Conservation (phyloP, 345 rosid genomes). For the Salix suchowensis region DNA sequence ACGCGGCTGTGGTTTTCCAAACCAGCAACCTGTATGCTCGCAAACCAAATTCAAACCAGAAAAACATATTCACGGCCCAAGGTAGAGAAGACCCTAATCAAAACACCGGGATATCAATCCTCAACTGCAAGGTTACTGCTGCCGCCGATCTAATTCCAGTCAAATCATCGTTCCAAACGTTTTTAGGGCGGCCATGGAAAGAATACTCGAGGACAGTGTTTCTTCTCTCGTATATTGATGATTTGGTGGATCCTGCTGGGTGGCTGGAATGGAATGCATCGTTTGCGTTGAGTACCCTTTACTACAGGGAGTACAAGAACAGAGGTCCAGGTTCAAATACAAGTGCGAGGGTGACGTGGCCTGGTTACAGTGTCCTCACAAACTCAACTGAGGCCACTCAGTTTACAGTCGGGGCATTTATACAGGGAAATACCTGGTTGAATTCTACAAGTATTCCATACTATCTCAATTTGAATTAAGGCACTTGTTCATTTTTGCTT, state of each 20-base stretch:
- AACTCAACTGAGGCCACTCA: constrained; percentile 44
- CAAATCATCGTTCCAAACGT: constrained; percentile 41
- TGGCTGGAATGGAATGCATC: constrained; percentile 64
- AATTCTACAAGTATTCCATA: constrained; percentile 50
- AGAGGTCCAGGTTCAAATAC: constrained; percentile 63
- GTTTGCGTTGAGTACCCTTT: constrained; percentile 51
- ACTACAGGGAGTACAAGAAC: constrained; percentile 74
- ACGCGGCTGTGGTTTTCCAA: constrained; percentile 69
- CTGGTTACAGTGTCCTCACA: constrained; percentile 53
- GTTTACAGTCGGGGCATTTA: constrained; percentile 56
- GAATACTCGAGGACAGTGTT: constrained; percentile 64
- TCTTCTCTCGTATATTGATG: constrained; percentile 51
- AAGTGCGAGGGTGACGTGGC: constrained; percentile 62
- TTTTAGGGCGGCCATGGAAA: constrained; percentile 80
- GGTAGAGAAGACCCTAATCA: constrained; percentile 55
- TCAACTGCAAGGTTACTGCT: constrained; percentile 58
- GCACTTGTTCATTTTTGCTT: not conserved
- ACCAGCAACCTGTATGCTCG: constrained; percentile 68
- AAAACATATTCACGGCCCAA: constrained; percentile 65
- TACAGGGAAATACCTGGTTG: constrained; percentile 64
- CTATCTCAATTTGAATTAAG: constrained; percentile 22
- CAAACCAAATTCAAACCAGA: constrained; percentile 50
- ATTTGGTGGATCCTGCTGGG: constrained; percentile 59
- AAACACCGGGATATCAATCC: constrained; percentile 59
- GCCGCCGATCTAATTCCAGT: constrained; percentile 58